These are phyloP conservation scores for Trichoderma reesei DNA, from an alignment of 495 filamentous ascomycete species.

Conservation along the genomic window DNA sequence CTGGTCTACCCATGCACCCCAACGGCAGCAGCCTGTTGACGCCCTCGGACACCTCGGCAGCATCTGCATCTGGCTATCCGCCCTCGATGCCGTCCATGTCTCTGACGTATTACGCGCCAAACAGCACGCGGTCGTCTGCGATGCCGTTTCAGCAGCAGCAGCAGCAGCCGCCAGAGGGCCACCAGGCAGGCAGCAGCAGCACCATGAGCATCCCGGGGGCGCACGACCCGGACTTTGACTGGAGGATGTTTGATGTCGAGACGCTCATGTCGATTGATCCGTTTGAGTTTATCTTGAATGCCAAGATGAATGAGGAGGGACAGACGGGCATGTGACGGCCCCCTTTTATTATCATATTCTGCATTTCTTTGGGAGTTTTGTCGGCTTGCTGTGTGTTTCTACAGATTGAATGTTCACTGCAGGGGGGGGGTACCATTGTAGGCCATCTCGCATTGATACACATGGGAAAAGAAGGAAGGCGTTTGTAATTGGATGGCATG, in stretches of 20 bases:
- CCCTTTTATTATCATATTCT: neutral
- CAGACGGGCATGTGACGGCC: neutral
- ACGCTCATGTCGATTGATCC: conserved; percentile 6
- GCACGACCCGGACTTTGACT: neutral
- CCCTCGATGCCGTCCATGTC: neutral
- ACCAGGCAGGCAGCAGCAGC: neutral
- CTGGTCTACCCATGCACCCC: neutral
- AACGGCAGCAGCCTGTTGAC: conserved; percentile 1
- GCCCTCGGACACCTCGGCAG: neutral
- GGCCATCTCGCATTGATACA: no score
- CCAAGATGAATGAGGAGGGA: neutral
- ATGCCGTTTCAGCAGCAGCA: neutral
- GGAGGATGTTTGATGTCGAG: conserved; percentile 2
- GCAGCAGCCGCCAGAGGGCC: no score
- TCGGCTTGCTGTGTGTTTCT: no score
- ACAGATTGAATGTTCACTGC: no score
- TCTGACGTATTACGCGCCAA: neutral
- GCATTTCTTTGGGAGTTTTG: no score
- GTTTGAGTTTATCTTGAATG: neutral
- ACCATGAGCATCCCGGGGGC: neutral
- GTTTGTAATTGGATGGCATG: no score
- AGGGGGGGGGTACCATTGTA: no score
- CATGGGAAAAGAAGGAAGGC: no score
- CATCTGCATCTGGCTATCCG: neutral
- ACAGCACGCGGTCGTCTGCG: neutral